phyloP scores from a whole-genome alignment of 805 yeast species.

The Wickerhamiella occidentalis region DNA sequence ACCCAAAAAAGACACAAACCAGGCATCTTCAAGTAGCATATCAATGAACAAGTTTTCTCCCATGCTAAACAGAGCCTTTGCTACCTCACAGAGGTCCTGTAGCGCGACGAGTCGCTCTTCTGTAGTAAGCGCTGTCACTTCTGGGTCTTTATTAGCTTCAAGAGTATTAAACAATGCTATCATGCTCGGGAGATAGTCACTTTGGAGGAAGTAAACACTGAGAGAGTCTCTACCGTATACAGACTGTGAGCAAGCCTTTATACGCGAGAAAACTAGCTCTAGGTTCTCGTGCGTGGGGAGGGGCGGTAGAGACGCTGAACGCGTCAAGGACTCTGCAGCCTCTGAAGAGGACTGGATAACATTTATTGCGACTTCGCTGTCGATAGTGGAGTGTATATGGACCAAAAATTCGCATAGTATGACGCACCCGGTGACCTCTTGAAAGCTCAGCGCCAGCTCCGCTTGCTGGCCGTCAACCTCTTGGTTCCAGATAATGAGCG shows the following conservation, averaged over 20 bases:
- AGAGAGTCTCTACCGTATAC: conserved; percentile 52
- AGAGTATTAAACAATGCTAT: conserved; percentile 41
- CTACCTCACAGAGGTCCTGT: conserved; percentile 56
- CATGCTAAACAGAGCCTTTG: conserved; percentile 54
- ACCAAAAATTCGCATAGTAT: conserved; percentile 70
- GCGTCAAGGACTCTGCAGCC: conserved; percentile 64
- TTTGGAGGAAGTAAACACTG: conserved; percentile 41
- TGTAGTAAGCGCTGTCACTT: background rate
- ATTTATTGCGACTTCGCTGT: conserved; percentile 43
- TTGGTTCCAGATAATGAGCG: conserved; percentile 90
- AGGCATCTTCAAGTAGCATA: conserved; percentile 40
- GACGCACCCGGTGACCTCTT: conserved; percentile 82
- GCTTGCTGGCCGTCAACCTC: conserved; percentile 30
- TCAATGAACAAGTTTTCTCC: conserved; percentile 57
- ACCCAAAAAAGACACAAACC: conserved; percentile 53
- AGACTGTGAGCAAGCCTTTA: conserved; percentile 51
- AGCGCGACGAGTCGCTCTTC: conserved; percentile 40
- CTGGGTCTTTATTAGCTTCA: conserved; percentile 32
- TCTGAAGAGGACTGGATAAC: conserved; percentile 34
- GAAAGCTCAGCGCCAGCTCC: conserved; percentile 83
- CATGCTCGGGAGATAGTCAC: conserved; percentile 42
- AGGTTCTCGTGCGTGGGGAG: conserved; percentile 43
- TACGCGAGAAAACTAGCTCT: conserved; percentile 39
- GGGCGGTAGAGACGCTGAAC: conserved; percentile 63
- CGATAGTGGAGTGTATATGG: conserved; percentile 47